phyloP scores from a whole-genome alignment of 1,284 basidiomycete genomes.

The Ustilago bromivora region DNA sequence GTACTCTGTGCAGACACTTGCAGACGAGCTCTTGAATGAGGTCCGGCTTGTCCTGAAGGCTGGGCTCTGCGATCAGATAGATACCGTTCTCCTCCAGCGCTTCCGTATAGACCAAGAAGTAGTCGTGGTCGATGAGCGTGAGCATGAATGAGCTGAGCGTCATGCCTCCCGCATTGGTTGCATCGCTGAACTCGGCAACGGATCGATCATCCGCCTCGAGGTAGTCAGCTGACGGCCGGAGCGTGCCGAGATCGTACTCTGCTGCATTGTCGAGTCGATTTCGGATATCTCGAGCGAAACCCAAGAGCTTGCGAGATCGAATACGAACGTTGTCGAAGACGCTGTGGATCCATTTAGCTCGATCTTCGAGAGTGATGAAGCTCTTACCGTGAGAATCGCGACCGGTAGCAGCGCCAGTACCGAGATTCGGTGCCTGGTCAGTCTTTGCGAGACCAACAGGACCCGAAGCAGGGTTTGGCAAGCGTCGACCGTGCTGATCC shows the following conservation, averaged over 20 bases:
- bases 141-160: constrained; percentile 84
- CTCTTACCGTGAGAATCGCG: constrained; percentile 49
- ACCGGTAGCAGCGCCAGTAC: constrained; percentile 30
- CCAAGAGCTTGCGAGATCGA: constrained; percentile 91
- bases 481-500: constrained; percentile 31
- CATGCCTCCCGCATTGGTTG: constrained; percentile 23
- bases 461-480: constrained; percentile 37
- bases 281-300: constrained; percentile 75
- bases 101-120: constrained; percentile 94
- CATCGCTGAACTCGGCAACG: constrained; percentile 24
- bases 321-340: constrained; percentile 92
- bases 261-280: constrained; percentile 94
- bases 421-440: constrained; percentile 17
- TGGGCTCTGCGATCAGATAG: constrained; percentile 89
- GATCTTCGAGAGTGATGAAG: constrained; percentile 82
- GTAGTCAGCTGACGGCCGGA: constrained; percentile 50
- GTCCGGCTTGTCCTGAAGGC: constrained; percentile 85
- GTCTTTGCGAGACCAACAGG: constrained; percentile 40
- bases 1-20: constrained; percentile 76
- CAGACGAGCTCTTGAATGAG: constrained; percentile 83
- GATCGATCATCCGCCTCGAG: constrained; percentile 39
- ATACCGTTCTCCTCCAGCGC: constrained; percentile 88
- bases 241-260: constrained; percentile 86
- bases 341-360: constrained; percentile 89
- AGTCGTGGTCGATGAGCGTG: constrained; percentile 84